Percentiles rank a stretch among this genome's conserved stretches.
Evolutionary conservation across 176 grass and related monocot genomes (phyloP).

Genomic region (Rhynchospora breviuscula): DNA sequence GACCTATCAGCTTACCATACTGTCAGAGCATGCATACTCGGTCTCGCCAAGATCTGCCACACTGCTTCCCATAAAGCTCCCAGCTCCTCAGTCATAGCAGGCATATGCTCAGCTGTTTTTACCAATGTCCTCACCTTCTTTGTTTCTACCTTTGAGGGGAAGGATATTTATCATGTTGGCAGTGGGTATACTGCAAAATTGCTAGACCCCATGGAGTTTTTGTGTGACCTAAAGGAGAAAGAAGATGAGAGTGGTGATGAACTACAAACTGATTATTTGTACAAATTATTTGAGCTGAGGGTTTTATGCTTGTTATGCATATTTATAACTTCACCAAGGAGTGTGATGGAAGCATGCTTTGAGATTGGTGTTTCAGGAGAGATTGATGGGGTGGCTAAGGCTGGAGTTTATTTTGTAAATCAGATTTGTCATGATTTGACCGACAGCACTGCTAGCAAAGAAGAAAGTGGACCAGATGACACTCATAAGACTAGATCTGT

Average conservation of each 20-base stretch:
- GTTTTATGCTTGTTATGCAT: slow-evolving; percentile 67
- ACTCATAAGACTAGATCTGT: neutral
- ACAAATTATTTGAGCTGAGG: slow-evolving; percentile 64
- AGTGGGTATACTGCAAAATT: slow-evolving; percentile 42
- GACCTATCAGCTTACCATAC: slow-evolving; percentile 54
- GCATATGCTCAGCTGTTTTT: slow-evolving; percentile 78
- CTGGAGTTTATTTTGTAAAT: slow-evolving; percentile 66
- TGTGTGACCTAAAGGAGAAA: slow-evolving; percentile 56
- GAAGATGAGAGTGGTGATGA: slow-evolving; percentile 13
- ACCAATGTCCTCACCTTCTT: slow-evolving; percentile 64
- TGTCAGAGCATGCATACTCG: slow-evolving; percentile 66
- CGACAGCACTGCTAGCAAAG: slow-evolving; percentile 27
- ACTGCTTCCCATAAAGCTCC: slow-evolving; percentile 66
- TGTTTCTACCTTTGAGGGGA: slow-evolving; percentile 77
- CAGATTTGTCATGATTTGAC: slow-evolving; percentile 61
- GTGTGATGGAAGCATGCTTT: slow-evolving; percentile 71
- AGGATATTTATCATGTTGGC: slow-evolving; percentile 63
- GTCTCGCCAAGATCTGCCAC: slow-evolving; percentile 75
- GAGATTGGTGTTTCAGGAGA: slow-evolving; percentile 52
- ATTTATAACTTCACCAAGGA: slow-evolving; percentile 75
- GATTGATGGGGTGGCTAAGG: slow-evolving; percentile 47
- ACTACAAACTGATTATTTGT: slow-evolving; percentile 23
- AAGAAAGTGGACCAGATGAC: slow-evolving; percentile 13
- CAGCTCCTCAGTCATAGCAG: slow-evolving; percentile 67
- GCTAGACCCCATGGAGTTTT: slow-evolving; percentile 43